A percentile compares a stretch with the other conserved stretches of the same genome.
These are phyloP conservation scores for Oryza meridionalis DNA, from an alignment of 176 grass and related monocot species.

Conservation along the genomic window DNA sequence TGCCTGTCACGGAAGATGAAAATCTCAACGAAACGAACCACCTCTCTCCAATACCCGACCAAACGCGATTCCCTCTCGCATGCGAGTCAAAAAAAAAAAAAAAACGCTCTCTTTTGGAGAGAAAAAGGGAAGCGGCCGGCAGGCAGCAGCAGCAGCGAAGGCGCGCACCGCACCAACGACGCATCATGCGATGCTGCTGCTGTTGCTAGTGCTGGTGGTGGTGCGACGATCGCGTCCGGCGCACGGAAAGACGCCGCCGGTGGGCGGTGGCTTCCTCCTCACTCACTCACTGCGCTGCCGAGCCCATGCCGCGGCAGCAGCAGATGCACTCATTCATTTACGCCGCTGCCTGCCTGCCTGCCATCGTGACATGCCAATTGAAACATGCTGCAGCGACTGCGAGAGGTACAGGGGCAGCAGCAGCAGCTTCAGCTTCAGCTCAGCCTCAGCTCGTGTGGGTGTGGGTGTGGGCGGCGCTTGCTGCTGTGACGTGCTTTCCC, in stretches of 20 bases:
- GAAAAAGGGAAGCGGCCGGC: neutral
- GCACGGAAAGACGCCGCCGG: constrained; percentile 5
- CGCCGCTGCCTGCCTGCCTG: neutral
- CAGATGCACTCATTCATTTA: neutral
- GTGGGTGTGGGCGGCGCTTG: no score
- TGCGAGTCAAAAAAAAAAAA: neutral
- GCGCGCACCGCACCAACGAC: neutral
- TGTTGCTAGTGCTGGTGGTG: neutral
- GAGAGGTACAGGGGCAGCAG: no score
- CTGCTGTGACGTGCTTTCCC: no score
- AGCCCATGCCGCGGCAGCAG: neutral
- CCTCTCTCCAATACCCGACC: neutral
- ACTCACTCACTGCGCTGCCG: neutral
- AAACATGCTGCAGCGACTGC: neutral
- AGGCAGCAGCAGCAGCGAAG: neutral
- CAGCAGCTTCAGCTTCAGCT: no score
- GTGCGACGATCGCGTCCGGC: constrained; percentile 16
- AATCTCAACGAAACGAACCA: constrained; percentile 24
- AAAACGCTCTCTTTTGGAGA: neutral
- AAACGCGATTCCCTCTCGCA: constrained; percentile 13
- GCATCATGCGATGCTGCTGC: neutral
- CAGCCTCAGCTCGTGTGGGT: no score
- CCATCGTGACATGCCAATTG: neutral
- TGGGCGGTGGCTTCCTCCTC: constrained; percentile 9
- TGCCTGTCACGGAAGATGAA: neutral